Evolutionary conservation across 192 early-diverging fungal species (phyloP), one percentile per base, ranked within the genome.

Genomic region (Hyaloraphidium curvatum): DNA sequence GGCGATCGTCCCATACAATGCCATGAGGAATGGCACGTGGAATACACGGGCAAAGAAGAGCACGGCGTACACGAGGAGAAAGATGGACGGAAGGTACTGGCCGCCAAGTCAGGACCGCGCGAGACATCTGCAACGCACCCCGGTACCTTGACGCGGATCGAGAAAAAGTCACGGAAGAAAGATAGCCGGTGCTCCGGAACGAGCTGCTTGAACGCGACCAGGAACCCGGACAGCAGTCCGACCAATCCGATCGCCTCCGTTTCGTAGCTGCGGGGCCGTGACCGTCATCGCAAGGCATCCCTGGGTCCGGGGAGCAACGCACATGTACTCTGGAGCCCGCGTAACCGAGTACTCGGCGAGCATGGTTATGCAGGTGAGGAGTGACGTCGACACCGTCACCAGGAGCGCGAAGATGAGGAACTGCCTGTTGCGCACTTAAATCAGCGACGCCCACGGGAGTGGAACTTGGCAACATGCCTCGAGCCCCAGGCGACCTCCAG

Each of bases 191-290:
- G 84, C 53, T 96, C 92, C 0, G 92, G 92, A 16, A 91, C 74
- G 5, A 88, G 59, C 52, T 90, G 81, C 61, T 91, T 92, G 61
- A 92, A 88, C 13, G 83, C 83, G 23, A 92, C 83, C 1, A 87
- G 60, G 39, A 89, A 86, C 35, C 74, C 84, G 29, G 74, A 67
- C 13, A 87, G 54, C 3, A 92, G 60, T 27, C 63, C 81, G 26
- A 73, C 65, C 63, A 90, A 59, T 2, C 92, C 92, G 59, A 79
- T 72, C 33, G 83, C 73, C 39, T 77, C 67, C 1, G 65, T 69
- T 2, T 62, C 59, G 54, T 74, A 81, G 25, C 76, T 78, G 31
- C 31, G 23, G 28, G 1, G 48, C 11, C 23, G 7, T 39, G 22
- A 31, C 31, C 39, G 52, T 48, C 50, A 30, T 50, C 54, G 23